These are phyloP conservation scores for Prunus salicina DNA, from an alignment of 306 rosid species.

Conservation along the genomic window DNA sequence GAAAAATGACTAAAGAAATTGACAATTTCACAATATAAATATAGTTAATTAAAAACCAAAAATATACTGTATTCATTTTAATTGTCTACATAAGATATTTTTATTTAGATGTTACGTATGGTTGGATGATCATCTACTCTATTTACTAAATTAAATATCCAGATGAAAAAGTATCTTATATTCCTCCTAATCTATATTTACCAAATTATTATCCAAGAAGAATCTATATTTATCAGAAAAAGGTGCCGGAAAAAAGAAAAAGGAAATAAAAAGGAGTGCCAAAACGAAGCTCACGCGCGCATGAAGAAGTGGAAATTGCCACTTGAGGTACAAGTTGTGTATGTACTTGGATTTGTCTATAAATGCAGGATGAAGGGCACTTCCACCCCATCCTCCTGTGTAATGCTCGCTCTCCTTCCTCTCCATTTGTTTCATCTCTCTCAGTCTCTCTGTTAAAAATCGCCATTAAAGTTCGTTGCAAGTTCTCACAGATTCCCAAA, in stretches of 20 bases:
- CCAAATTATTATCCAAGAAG: too few species aligned
- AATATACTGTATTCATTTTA: too few species aligned
- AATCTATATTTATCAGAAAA: too few species aligned
- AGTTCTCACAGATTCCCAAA: background rate
- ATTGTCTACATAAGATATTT: too few species aligned
- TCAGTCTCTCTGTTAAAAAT: background rate
- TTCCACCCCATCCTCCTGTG: background rate
- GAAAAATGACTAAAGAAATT: too few species aligned
- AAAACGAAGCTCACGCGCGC: background rate
- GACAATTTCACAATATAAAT: too few species aligned
- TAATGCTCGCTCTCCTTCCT: background rate
- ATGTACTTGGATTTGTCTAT: constrained; percentile 1
- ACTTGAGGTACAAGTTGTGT: background rate
- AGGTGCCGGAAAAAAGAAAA: background rate
- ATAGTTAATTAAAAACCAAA: too few species aligned
- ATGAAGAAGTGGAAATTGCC: background rate
- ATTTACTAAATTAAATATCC: too few species aligned
- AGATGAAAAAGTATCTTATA: too few species aligned
- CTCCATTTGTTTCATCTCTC: background rate
- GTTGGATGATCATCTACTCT: too few species aligned
- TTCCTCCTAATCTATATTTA: too few species aligned
- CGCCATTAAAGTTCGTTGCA: background rate
- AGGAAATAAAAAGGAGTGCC: background rate
- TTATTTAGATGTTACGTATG: too few species aligned
- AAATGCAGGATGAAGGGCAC: background rate